Evolutionary conservation across 768 basidiomycete genomes (phyloP).

Genomic region (Pleurotus cornucopiae): DNA sequence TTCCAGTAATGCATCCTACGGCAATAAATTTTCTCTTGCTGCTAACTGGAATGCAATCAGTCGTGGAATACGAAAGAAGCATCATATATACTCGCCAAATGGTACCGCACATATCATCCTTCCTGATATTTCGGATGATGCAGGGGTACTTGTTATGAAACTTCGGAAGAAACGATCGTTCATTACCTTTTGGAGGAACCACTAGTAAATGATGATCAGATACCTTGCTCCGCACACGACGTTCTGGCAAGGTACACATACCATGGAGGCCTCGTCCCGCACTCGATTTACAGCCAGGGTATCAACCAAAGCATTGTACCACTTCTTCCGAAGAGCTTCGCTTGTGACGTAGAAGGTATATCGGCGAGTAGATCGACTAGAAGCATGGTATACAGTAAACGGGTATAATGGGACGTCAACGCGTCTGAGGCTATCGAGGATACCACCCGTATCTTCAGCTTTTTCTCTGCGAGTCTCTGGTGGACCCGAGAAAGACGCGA

Average conservation of each 20-base stretch:
- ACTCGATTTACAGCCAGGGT: constrained; percentile 61
- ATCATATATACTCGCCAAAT: constrained; percentile 45
- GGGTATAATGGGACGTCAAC: constrained; percentile 61
- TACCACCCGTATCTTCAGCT: constrained; percentile 46
- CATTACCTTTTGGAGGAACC: constrained; percentile 57
- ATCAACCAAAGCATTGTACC: constrained; percentile 58
- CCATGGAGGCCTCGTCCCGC: constrained; percentile 71
- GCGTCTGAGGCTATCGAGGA: constrained; percentile 52
- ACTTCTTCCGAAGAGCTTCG: constrained; percentile 55
- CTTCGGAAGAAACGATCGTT: constrained; percentile 61
- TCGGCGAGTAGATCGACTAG: constrained; percentile 46
- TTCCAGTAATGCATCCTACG: constrained; percentile 62
- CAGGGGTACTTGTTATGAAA: constrained; percentile 23
- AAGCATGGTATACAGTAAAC: constrained; percentile 73
- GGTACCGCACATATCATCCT: constrained; percentile 54
- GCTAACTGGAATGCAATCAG: constrained; percentile 29
- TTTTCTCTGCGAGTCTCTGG: constrained; percentile 64
- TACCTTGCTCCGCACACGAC: too few relatives aligned
- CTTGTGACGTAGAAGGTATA: constrained; percentile 71
- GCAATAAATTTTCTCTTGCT: constrained; percentile 55
- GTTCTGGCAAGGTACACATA: constrained; percentile 21
- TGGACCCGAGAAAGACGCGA: constrained; percentile 57
- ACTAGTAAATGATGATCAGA: constrained; percentile 34
- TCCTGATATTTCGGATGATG: constrained; percentile 39
- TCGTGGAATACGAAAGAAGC: background rate